phyloP scores from a whole-genome alignment of 2,329 filamentous ascomycete species.

The Cladophialophora yegresii region DNA sequence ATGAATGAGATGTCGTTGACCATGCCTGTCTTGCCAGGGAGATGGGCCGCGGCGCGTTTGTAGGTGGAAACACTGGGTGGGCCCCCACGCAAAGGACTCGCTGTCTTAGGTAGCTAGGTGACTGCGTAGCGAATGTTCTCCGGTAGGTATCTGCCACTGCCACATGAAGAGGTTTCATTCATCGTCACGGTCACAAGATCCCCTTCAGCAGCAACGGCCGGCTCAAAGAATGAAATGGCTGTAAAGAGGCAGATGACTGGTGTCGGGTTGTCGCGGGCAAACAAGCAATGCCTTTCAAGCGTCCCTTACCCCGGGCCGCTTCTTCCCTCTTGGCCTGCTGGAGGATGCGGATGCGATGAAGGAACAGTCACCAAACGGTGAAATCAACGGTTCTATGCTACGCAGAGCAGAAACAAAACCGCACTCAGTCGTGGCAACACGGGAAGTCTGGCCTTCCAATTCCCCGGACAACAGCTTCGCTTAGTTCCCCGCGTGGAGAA shows the following conservation, averaged over 20 bases:
- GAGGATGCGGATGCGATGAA: neutral
- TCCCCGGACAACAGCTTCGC: neutral
- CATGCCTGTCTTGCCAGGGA: neutral
- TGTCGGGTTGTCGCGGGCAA: neutral
- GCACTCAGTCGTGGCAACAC: neutral
- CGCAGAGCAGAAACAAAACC: neutral
- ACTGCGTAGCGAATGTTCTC: neutral
- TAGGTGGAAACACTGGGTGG: neutral
- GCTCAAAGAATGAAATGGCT: neutral
- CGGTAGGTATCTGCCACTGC: neutral
- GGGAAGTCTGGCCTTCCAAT: neutral
- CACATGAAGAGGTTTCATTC: neutral
- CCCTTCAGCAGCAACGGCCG: neutral
- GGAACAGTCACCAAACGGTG: too few species aligned
- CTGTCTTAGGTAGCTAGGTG: neutral
- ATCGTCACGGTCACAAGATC: neutral
- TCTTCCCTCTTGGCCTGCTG: neutral
- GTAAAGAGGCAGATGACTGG: neutral
- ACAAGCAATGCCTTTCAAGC: neutral
- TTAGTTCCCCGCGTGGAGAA: constrained; percentile 16
- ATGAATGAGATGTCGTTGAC: neutral
- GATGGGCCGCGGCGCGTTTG: neutral
- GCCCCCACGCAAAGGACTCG: neutral
- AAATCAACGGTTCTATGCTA: neutral
- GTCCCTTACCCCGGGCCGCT: neutral